Conservation (phyloP, 208 protist genomes). For the Leishmania lainsoni region DNA sequence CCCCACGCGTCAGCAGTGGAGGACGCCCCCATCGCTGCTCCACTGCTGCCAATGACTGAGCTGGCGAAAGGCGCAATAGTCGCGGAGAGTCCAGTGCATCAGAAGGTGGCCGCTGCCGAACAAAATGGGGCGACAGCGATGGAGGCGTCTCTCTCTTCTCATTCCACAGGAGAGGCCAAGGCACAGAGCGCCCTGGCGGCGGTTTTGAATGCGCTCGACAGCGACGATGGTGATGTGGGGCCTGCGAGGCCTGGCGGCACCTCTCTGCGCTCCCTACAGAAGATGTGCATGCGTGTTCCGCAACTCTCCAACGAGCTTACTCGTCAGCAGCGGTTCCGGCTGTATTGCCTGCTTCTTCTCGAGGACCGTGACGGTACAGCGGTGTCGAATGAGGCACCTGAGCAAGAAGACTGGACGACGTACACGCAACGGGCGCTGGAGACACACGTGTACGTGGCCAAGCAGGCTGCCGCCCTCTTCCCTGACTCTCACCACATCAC, state of each 20-base stretch:
- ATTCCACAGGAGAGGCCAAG: background rate
- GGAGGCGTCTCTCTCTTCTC: background rate
- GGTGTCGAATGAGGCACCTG: background rate
- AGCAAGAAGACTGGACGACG: conserved; percentile 3
- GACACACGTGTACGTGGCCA: conserved; percentile 32
- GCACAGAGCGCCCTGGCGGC: conserved; percentile 15
- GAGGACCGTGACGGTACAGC: conserved; percentile 4
- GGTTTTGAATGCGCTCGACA: conserved; percentile 28
- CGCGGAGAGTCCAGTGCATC: background rate
- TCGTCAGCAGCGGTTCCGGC: conserved; percentile 40
- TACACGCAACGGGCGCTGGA: conserved; percentile 36
- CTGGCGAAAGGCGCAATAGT: background rate
- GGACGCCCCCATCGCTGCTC: background rate
- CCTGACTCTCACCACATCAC: conserved; percentile 21
- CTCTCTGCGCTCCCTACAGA: conserved; percentile 45
- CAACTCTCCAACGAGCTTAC: conserved; percentile 49
- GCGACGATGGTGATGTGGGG: background rate
- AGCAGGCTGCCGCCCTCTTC: conserved; percentile 25
- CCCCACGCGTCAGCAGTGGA: background rate
- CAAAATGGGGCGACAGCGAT: background rate
- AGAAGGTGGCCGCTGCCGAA: background rate
- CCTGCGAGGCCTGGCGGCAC: background rate
- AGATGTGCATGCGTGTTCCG: conserved; percentile 63
- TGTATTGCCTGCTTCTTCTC: conserved; percentile 68
- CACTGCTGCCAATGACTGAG: background rate